These are phyloP conservation scores for Parachaetomium inaequale DNA, from an alignment of 495 filamentous ascomycete genomes.

Conservation along the genomic window DNA sequence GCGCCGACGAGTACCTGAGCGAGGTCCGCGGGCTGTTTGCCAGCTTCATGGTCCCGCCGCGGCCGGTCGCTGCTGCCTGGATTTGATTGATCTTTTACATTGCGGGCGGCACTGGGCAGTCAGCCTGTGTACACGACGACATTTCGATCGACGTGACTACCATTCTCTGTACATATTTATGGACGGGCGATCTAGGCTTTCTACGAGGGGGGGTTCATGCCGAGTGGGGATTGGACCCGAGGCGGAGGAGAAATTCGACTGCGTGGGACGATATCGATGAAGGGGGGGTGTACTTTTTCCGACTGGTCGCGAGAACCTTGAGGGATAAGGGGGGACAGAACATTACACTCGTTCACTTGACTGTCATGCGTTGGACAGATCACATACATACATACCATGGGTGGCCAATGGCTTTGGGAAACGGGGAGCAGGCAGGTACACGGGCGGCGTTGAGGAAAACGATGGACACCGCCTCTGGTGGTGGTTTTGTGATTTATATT, in stretches of 20 bases:
- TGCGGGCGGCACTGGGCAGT: no score
- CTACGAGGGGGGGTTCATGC: no score
- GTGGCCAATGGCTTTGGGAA: background rate
- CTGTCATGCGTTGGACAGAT: background rate
- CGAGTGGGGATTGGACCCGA: no score
- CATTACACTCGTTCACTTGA: background rate
- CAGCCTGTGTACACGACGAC: no score
- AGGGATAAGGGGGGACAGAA: background rate
- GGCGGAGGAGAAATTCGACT: no score
- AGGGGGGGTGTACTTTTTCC: background rate
- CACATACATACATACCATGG: background rate
- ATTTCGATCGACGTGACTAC: no score
- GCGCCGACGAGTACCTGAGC: slow-evolving; percentile 74
- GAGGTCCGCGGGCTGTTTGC: slow-evolving; percentile 72
- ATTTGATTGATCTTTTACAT: slow-evolving; percentile 1
- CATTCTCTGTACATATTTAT: slow-evolving; percentile 2
- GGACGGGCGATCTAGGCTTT: no score
- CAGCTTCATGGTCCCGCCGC: slow-evolving; percentile 33
- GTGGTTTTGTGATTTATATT: slow-evolving; percentile 3
- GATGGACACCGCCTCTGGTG: background rate
- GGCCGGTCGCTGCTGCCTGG: background rate
- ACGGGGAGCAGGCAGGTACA: background rate
- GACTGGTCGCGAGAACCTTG: background rate
- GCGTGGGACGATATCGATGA: background rate
- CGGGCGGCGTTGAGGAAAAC: slow-evolving; percentile 11